Percentiles rank a stretch among this genome's conserved stretches.
phyloP scores from a whole-genome alignment of 1,139 yeast genomes.

The Geotrichum carabidarum region DNA sequence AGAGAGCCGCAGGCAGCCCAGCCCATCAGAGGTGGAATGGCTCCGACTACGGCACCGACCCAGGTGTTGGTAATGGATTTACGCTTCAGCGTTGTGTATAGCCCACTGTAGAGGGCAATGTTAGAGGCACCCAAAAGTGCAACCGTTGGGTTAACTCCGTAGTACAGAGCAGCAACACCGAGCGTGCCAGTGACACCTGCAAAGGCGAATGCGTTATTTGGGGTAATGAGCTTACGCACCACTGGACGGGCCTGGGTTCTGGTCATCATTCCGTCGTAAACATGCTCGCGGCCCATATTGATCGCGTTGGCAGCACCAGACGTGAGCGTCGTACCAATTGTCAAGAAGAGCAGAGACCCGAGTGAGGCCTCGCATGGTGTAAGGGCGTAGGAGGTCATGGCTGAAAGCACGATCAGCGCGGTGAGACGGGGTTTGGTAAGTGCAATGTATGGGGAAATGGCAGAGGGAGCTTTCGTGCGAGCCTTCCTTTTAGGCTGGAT shows the following conservation, averaged over 20 bases:
- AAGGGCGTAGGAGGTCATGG: constrained; percentile 88
- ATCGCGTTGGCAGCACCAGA: constrained; percentile 96
- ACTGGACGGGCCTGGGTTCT: constrained; percentile 89
- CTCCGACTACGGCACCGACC: constrained; percentile 98
- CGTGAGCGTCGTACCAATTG: constrained; percentile 79
- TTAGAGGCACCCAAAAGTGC: constrained; percentile 72
- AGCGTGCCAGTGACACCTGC: constrained; percentile 67
- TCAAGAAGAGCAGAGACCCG: constrained; percentile 61
- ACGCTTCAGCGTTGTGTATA: constrained; percentile 85
- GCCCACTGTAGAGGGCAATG: constrained; percentile 78
- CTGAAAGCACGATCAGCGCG: constrained; percentile 78
- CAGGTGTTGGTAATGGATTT: constrained; percentile 84
- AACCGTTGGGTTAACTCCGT: constrained; percentile 83
- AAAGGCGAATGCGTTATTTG: constrained; percentile 71
- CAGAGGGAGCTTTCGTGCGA: constrained; percentile 2
- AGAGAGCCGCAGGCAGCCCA: constrained; percentile 92
- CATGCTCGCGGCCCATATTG: constrained; percentile 95
- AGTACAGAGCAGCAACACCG: constrained; percentile 65
- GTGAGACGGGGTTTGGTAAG: constrained; percentile 87
- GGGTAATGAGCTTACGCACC: constrained; percentile 72
- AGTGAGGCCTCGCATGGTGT: constrained; percentile 78
- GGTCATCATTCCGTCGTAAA: constrained; percentile 79
- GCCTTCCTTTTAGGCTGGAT: constrained; percentile 5
- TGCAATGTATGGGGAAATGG: constrained; percentile 49
- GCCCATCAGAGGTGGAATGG: constrained; percentile 98